Base-by-base conservation (phyloP, 2,329 filamentous ascomycete genomes). In the Verticillium tricorpus region DNA sequence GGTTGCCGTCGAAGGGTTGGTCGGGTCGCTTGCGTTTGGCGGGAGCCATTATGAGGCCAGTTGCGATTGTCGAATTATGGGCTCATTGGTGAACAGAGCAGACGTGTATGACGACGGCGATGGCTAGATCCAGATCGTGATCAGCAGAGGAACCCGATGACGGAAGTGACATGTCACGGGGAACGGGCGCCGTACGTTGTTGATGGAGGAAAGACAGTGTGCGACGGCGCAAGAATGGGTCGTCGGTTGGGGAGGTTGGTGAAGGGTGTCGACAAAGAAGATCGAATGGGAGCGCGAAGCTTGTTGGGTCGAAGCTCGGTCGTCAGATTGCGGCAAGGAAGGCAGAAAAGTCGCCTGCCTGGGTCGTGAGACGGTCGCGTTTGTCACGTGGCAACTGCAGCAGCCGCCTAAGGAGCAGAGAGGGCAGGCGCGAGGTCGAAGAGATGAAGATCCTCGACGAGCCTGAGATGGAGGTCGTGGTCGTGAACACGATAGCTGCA, bases 1-100 rank as follows among this genome's bases (percentile, higher is more conserved):
- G 80, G 65, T 75, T 75, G 61, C 76, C 78, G 62, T 86, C 83
- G 64, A 75, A 76, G 59, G 73, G 74, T 66, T 83, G 77, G 57
- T 85, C 82, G 70, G 78, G 77, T 72, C 83, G 81, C 80, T 87
- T 87, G 69, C 85, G 80, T 76, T 87, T 87, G 32, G 81, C 80
- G 76, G 82, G 79, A 50, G 45, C 45, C 45, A 50, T 50, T 50
- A 9, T 50, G 45, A 50, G 45, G 45, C 45, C 22, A 5, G 17
- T 50, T 22, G 45, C 45, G 45, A 50, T 50, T 22, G 45, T 8
- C 19, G 19, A 14, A 25, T 50, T 22, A 50, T 7, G 45, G 45
- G 45, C 45, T 50, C 45, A 50, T 50, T 22, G n/a, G 45, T 50
- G 45, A 22, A 25, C n/a, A 12, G 45, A 25, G n/a, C 45, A 22